Evolutionary conservation across 805 yeast species (phyloP), one percentile per base, ranked within the genome.

Genomic region (Spathaspora hagerdaliae): DNA sequence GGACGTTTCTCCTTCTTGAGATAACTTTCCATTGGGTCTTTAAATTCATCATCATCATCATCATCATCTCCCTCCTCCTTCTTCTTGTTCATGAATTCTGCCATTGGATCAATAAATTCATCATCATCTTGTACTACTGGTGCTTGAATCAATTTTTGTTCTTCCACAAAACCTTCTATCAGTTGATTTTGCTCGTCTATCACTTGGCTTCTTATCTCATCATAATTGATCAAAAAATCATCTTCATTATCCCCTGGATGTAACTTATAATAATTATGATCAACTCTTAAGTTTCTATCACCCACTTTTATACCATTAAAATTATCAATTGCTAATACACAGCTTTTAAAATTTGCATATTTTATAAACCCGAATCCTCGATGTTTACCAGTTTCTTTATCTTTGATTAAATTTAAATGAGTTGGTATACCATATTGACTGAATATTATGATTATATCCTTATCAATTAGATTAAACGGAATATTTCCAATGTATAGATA

Each of bases 361-460:
- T 88, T 87, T 52, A 92, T 62, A 66, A 82, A 90, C 4, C 85
- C 94, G 70, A 83, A 87, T 6, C 96, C 94, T 44, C 44, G 39
- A 33, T 37, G 32, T 2, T 72, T 44, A 2, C 50, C 50, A 9
- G 54, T 52, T 12, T 63, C 77, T 46, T 69, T 71, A 56, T 88
- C 92, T 47, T 92, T 74, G 26, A 79, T 76, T 42, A 91, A 67
- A 42, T 83, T 79, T 32, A 92, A 59, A 53, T 85, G 87, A 0
- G 85, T 84, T 0, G 97, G 97, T 14, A 82, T 76, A 0, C 98
- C 98, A 62, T 78, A 92, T 58, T 92, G 97, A 1, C 96, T 85
- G 60, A 92, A 92, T 31, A 91, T 78, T 0, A 81, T 75, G 6
- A 90, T 56, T 0, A 92, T 62, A 59, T 92, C 97, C 40, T 82